Conservation (phyloP, 257 asterid genomes). For the Capsicum rhomboideum region DNA sequence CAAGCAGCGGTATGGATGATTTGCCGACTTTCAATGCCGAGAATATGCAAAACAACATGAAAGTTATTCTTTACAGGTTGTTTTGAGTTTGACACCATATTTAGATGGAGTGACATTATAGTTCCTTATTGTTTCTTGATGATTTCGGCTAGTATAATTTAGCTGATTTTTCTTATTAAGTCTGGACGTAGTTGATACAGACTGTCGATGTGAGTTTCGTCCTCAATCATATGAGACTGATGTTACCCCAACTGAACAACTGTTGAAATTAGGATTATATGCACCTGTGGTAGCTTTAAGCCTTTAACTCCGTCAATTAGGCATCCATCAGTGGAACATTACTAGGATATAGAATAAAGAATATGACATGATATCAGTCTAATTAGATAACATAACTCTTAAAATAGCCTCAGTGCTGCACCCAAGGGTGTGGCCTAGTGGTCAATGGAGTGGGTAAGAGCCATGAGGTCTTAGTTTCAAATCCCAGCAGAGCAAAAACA, state of each 20-base stretch:
- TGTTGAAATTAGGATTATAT: neutral
- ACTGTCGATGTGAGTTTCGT: neutral
- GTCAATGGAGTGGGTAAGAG: too few species aligned
- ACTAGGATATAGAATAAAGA: neutral
- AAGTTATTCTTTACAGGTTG: constrained; percentile 62
- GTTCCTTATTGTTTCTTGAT: neutral
- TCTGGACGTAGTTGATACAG: neutral
- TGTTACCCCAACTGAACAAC: neutral
- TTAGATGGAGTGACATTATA: neutral
- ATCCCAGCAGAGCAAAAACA: too few species aligned
- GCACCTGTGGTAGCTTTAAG: neutral
- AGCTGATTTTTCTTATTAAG: neutral
- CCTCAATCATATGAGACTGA: neutral
- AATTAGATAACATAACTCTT: neutral
- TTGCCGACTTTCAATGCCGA: constrained; percentile 63
- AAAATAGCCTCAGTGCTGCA: neutral
- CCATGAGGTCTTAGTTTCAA: too few species aligned
- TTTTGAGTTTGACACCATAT: constrained; percentile 1
- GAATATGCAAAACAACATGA: constrained; percentile 64
- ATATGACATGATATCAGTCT: neutral
- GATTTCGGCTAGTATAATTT: neutral
- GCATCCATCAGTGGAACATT: neutral
- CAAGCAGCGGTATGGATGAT: constrained; percentile 41
- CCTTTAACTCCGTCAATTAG: neutral
- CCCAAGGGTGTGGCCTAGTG: too few species aligned